Conservation (phyloP, 495 filamentous ascomycete species). For the Hyaloscypha variabilis region DNA sequence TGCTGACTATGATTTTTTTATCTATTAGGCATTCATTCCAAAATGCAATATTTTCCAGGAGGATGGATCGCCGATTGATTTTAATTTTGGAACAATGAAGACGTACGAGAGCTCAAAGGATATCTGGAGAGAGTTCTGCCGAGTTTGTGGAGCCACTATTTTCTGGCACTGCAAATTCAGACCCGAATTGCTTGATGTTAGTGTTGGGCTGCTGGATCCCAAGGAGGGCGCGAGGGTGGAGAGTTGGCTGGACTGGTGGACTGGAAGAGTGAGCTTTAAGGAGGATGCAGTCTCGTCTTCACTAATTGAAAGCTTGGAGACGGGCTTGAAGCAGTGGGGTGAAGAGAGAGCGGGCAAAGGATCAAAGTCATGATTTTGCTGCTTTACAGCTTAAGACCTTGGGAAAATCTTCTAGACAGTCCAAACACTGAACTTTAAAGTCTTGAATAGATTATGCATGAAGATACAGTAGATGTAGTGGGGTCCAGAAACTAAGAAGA, state of each 20-base stretch:
- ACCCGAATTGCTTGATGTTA: constrained; percentile 65
- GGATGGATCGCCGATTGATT: constrained; percentile 43
- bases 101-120: constrained; percentile 55
- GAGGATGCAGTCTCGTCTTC: constrained; percentile 56
- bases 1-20: too few species aligned
- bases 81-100: constrained; percentile 49
- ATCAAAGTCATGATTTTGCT: background rate
- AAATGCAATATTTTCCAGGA: constrained; percentile 58
- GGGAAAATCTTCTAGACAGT: too few species aligned
- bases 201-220: constrained; percentile 60
- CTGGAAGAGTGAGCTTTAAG: constrained; percentile 58
- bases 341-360: background rate
- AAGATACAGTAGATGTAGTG: too few species aligned
- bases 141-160: constrained; percentile 63
- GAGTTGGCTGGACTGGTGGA: constrained; percentile 64
- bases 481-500: too few species aligned
- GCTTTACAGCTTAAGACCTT: too few species aligned
- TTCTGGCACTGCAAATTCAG: constrained; percentile 65
- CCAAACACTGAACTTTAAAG: too few species aligned
- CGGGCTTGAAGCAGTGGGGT: constrained; percentile 26
- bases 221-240: constrained; percentile 56
- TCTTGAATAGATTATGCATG: too few species aligned
- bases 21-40: constrained; percentile 64
- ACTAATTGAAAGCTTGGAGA: constrained; percentile 29
- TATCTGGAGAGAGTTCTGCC: constrained; percentile 66